phyloP scores from a whole-genome alignment of 805 yeast species.

The Candida sphagnicola region DNA sequence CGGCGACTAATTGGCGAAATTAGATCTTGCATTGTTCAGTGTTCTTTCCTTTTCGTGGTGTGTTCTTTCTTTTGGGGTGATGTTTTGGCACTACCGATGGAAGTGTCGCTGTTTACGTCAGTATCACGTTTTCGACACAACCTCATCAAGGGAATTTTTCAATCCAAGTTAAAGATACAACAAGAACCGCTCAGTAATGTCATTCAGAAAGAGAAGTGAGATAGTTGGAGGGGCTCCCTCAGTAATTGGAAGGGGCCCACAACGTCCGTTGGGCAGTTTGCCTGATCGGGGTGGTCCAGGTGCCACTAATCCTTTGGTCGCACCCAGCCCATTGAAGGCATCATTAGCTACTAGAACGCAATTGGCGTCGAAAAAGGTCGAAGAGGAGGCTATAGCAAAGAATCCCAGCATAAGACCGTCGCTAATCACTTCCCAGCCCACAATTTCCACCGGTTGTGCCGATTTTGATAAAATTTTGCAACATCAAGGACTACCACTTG shows the following conservation, averaged over 20 bases:
- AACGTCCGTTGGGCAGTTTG: conserved; percentile 6
- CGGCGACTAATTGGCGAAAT: too few relatives aligned
- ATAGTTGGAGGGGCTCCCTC: conserved; percentile 19
- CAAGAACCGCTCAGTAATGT: conserved; percentile 20
- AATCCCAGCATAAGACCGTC: conserved; percentile 76
- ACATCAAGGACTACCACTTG: conserved; percentile 86
- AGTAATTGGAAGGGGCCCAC: too few relatives aligned
- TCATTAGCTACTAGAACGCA: neutral
- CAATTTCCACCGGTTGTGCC: conserved; percentile 74
- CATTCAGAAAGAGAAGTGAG: conserved; percentile 41
- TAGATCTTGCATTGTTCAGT: too few relatives aligned
- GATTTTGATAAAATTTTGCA: conserved; percentile 71
- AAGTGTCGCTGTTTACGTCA: neutral
- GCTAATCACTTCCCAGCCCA: conserved; percentile 64
- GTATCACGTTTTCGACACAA: neutral
- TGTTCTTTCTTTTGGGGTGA: too few relatives aligned
- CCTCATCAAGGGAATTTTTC: neutral
- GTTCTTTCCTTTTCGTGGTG: too few relatives aligned
- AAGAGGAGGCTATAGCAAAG: conserved; percentile 7
- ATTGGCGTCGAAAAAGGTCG: conserved; percentile 1
- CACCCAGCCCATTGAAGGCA: neutral
- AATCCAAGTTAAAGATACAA: neutral
- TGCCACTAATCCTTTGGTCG: neutral
- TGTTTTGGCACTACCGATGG: neutral
- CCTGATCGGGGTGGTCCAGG: conserved; percentile 6